Conservation (phyloP, 1,139 yeast genomes). For the Hanseniaspora sp. region DNA sequence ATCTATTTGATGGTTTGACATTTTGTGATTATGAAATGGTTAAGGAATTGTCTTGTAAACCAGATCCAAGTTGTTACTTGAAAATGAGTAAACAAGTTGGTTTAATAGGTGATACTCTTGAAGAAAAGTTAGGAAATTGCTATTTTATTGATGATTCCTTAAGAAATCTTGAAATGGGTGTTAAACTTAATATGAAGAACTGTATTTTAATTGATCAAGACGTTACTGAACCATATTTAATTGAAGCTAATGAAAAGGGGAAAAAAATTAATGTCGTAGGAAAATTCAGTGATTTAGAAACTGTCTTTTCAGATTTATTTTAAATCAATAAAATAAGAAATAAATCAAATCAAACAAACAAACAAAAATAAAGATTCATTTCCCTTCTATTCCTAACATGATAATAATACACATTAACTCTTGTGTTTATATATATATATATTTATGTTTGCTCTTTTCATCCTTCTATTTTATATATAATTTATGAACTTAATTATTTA, state of each 20-base stretch:
- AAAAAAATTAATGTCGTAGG: constrained; percentile 13
- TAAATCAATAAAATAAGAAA: no score
- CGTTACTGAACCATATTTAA: constrained; percentile 27
- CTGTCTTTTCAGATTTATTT: constrained; percentile 2
- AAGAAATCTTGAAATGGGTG: constrained; percentile 42
- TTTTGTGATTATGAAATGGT: constrained; percentile 65
- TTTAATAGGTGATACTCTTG: constrained; percentile 26
- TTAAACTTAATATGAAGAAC: constrained; percentile 35
- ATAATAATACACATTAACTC: no score
- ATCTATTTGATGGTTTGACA: constrained; percentile 84
- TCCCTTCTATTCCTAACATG: not conserved
- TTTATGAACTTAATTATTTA: no score
- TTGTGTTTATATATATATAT: no score
- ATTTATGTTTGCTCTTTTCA: no score
- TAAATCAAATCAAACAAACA: no score
- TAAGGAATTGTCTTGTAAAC: constrained; percentile 70
- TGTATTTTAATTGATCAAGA: constrained; percentile 36
- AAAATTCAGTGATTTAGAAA: constrained; percentile 6
- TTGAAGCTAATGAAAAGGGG: constrained; percentile 1
- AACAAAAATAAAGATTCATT: no score
- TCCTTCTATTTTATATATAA: no score
- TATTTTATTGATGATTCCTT: constrained; percentile 79
- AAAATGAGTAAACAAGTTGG: constrained; percentile 56
- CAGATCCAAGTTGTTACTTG: constrained; percentile 52
- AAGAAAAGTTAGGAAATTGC: constrained; percentile 35